A percentile compares a stretch with the other conserved stretches of the same genome.
These are phyloP conservation scores for Immersiporthe knoxdaviesiana DNA, from an alignment of 2,329 filamentous ascomycete genomes.

Conservation along the genomic window DNA sequence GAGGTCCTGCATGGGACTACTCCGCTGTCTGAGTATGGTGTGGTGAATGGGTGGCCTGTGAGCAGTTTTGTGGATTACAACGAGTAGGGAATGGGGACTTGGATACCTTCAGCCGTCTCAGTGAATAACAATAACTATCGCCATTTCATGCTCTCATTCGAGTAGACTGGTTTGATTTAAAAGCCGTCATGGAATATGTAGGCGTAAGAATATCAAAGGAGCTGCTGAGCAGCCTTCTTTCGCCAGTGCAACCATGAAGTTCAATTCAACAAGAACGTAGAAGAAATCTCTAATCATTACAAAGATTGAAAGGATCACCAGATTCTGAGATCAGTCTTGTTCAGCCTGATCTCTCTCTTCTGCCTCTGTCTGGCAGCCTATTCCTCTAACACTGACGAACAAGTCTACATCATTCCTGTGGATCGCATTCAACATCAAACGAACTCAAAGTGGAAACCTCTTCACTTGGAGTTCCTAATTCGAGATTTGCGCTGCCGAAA, in stretches of 20 bases:
- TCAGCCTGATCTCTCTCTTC: neutral
- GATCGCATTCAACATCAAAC: neutral
- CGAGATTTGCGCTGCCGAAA: no score
- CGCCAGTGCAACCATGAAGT: no score
- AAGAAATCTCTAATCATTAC: neutral
- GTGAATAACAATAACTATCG: no score
- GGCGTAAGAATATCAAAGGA: no score
- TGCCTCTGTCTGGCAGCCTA: no score
- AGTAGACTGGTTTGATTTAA: neutral
- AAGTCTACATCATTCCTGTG: neutral
- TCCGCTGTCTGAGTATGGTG: conserved; percentile 38
- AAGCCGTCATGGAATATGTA: no score
- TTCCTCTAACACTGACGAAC: neutral
- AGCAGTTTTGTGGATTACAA: conserved; percentile 39
- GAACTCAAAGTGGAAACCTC: neutral
- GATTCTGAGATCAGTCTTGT: no score
- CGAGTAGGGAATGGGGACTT: neutral
- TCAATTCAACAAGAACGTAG: no score
- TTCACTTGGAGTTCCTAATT: no score
- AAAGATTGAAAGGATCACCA: neutral
- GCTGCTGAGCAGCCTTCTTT: no score
- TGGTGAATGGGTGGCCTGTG: conserved; percentile 43
- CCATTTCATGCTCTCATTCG: neutral
- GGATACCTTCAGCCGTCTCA: no score
- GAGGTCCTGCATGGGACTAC: conserved; percentile 42